A percentile compares a stretch with the other conserved stretches of the same genome.
phyloP scores from a whole-genome alignment of 768 basidiomycete genomes.

The Megacollybia marginata region DNA sequence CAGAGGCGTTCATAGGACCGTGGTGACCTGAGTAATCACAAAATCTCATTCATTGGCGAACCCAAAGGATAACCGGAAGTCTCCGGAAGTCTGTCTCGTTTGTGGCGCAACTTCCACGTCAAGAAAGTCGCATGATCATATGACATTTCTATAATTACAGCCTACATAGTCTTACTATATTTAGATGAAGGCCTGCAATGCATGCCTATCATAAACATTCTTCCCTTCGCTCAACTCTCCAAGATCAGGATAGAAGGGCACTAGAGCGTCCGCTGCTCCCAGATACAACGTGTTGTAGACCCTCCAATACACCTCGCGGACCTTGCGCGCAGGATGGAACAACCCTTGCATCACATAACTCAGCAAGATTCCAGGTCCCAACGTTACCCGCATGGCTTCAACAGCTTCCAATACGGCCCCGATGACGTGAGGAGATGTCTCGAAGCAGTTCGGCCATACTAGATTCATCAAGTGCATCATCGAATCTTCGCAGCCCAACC shows the following conservation, averaged over 20 bases:
- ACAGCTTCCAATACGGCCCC: constrained; percentile 97
- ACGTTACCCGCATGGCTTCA: constrained; percentile 93
- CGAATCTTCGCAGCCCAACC: constrained; percentile 96
- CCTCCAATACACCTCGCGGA: constrained; percentile 97
- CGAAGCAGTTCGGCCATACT: constrained; percentile 98
- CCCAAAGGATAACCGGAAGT: too few species aligned
- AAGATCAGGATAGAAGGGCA: constrained; percentile 92
- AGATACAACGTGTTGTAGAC: constrained; percentile 93
- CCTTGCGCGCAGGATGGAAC: constrained; percentile 96
- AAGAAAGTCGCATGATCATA: too few species aligned
- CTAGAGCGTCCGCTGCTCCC: constrained; percentile 84
- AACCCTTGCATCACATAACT: constrained; percentile 92
- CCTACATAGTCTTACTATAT: not conserved
- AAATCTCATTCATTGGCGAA: too few species aligned
- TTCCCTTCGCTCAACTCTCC: constrained; percentile 87
- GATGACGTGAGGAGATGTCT: constrained; percentile 97
- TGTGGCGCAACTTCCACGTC: too few species aligned
- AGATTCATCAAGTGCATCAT: constrained; percentile 97
- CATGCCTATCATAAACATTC: constrained; percentile 82
- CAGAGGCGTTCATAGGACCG: too few species aligned
- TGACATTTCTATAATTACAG: not conserved
- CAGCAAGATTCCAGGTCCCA: constrained; percentile 88
- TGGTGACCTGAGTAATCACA: too few species aligned
- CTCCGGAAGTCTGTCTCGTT: too few species aligned
- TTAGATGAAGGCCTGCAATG: constrained; percentile 79